These are phyloP conservation scores for Cryptococcus hybrid DNA, from an alignment of 1,284 basidiomycete genomes.

Conservation along the genomic window DNA sequence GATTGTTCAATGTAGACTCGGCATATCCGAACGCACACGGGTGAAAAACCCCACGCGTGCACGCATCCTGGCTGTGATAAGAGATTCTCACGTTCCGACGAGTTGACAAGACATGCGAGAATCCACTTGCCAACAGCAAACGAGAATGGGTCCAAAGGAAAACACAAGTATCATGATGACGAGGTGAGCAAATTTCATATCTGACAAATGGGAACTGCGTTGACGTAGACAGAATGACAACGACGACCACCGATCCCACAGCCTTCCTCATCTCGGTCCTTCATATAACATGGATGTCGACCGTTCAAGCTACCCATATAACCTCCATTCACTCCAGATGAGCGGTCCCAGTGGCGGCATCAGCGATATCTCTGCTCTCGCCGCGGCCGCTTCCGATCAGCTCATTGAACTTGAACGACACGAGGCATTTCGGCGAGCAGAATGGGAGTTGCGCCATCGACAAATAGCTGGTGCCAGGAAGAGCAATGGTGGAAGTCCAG, in stretches of 20 bases:
- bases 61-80: constrained; percentile 95
- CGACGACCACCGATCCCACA: constrained; percentile 37
- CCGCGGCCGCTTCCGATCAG: constrained; percentile 79
- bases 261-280: constrained; percentile 40
- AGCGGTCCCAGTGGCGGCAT: constrained; percentile 52
- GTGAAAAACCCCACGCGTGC: constrained; percentile 95
- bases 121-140: constrained; percentile 65
- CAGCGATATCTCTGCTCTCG: constrained; percentile 62
- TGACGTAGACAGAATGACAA: constrained; percentile 24
- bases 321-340: constrained; percentile 33
- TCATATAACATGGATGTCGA: constrained; percentile 49
- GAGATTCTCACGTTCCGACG: constrained; percentile 94
- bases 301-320: constrained; percentile 38
- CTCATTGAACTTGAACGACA: constrained; percentile 79
- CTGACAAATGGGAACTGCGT: neutral
- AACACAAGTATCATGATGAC: constrained; percentile 31
- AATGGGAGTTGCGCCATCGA: constrained; percentile 73
- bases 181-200: constrained; percentile 27
- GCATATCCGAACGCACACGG: constrained; percentile 97
- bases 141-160: constrained; percentile 36
- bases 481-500: constrained; percentile 65
- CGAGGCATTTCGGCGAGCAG: constrained; percentile 76
- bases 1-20: constrained; percentile 65
- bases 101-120: constrained; percentile 91
- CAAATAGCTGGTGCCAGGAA: constrained; percentile 51